Evolutionary conservation across 1,284 basidiomycete species (phyloP), one percentile per base, ranked within the genome.

Genomic region (Leccinum subrobustum): DNA sequence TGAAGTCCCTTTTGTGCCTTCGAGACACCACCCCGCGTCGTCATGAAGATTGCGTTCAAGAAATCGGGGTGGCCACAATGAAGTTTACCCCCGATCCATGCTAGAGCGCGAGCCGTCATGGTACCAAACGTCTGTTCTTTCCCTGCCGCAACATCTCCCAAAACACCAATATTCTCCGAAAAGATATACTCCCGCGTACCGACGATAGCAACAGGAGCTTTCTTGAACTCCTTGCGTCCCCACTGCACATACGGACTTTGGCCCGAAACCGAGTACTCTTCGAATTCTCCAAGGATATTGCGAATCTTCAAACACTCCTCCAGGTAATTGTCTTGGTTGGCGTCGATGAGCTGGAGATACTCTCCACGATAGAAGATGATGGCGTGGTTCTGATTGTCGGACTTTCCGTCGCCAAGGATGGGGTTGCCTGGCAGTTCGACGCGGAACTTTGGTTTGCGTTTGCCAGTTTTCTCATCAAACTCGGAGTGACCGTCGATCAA

Each of bases 51-150:
- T 52, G 92, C 96, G 76, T 98, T 98, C 66, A 99, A 83, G 86
- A 99, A 98, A 88, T 99, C 97, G 4, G 97, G 97, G 75, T 95
- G 96, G 70, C 97, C 97, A 71, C 98, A 99, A 79, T 99, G 97
- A 68, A 99, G 82, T 78, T 99, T 99, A 65, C 96, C 97, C 60
- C 97, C 97, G 66, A 99, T 97, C 88, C 94, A 98, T 3, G 96
- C 94, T 62, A 98, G 81, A 1, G 93, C 92, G 74, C 97, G 91
- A 62, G 96, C 96, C 3, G 96, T 95, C 81, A 99, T 89, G 12
- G 97, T 99, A 82, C 97, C 97, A 78, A 99, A 99, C 42, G 97
- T 99, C 79, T 99, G 97, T 80, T 99, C 97, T 82, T 99, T 99
- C 58, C 97, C 97, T 62, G 97, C 97, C 54, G 97, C 97, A 68